Conservation (phyloP, 805 yeast genomes). For the Kluyveromyces aestuarii region DNA sequence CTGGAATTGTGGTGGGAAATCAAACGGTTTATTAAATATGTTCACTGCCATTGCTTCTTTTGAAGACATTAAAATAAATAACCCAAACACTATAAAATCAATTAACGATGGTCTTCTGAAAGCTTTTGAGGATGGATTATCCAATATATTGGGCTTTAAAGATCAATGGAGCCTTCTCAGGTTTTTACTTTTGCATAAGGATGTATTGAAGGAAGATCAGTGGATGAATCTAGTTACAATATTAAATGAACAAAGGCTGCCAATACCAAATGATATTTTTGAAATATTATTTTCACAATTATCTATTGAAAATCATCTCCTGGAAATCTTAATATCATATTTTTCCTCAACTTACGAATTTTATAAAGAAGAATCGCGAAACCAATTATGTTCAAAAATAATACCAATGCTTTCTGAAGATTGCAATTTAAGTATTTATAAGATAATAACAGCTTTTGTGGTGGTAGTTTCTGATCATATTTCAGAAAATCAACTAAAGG, state of each 20-base stretch:
- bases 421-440: not conserved
- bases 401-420: not conserved
- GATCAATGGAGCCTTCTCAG: not conserved
- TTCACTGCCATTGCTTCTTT: not conserved
- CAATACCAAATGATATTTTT: not conserved
- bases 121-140: not conserved
- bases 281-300: not conserved
- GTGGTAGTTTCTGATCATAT: not conserved
- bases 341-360: not conserved
- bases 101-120: not conserved
- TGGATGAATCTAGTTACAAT: not conserved
- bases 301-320: not conserved
- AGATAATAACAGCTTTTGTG: not conserved
- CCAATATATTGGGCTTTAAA: not conserved
- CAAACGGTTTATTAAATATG: not conserved
- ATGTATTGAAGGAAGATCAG: not conserved
- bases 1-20: not conserved
- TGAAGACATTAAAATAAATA: not conserved
- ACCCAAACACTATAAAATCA: not conserved
- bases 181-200: not conserved
- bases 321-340: not conserved
- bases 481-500: not conserved
- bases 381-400: not conserved
- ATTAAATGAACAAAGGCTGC: not conserved
- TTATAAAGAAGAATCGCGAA: not conserved